phyloP scores from a whole-genome alignment of 768 basidiomycete species.

The Mycena rebaudengoi region DNA sequence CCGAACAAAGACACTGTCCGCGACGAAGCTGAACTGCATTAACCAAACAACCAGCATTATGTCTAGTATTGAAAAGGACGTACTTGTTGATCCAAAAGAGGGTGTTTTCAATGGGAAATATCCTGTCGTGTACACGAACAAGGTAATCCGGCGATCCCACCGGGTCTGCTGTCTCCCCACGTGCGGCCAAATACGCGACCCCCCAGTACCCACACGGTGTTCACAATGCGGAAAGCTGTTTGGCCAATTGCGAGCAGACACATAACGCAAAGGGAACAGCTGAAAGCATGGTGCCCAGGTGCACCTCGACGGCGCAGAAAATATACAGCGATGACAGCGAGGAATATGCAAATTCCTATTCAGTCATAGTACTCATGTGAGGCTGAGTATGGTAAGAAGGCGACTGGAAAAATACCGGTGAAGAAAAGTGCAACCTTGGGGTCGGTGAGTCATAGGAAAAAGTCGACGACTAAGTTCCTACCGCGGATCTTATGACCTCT shows the following conservation, averaged over 20 bases:
- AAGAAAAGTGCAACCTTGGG: too few relatives aligned
- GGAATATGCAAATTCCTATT: conserved; percentile 5
- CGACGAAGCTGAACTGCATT: conserved; percentile 2
- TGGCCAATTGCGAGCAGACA: conserved; percentile 1
- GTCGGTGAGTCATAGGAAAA: too few relatives aligned
- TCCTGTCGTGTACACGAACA: background rate
- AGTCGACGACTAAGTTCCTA: too few relatives aligned
- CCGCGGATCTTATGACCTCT: too few relatives aligned
- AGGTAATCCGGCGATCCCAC: background rate
- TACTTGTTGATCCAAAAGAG: conserved; percentile 9
- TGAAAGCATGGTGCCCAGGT: background rate
- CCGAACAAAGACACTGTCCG: conserved; percentile 14
- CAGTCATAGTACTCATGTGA: too few relatives aligned
- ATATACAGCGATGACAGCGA: background rate
- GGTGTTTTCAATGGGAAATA: background rate
- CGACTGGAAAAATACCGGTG: too few relatives aligned
- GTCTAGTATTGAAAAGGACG: background rate
- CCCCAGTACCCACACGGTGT: background rate
- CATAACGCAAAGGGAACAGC: conserved; percentile 2
- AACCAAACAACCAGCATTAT: too few relatives aligned
- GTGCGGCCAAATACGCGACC: background rate
- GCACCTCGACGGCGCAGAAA: conserved; percentile 1
- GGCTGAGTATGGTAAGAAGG: too few relatives aligned
- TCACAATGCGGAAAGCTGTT: background rate
- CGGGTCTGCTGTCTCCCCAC: background rate